phyloP scores from a whole-genome alignment of 805 yeast species.

The Cyberlindnera lachancei region DNA sequence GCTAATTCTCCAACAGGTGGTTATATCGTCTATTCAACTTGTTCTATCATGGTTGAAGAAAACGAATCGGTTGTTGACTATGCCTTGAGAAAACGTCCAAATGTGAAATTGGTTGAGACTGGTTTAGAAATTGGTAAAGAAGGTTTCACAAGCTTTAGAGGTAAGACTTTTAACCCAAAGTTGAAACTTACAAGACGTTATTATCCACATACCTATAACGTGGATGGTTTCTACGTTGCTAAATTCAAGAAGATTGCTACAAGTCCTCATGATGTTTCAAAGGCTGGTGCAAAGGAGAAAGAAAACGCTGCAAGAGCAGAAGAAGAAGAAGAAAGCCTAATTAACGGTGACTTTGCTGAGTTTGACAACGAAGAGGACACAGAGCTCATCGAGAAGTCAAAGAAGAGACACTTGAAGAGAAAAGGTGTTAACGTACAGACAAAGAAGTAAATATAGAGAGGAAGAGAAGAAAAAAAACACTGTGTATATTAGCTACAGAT shows the following conservation, averaged over 20 bases:
- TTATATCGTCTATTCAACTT: conserved; percentile 90
- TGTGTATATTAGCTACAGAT: neutral
- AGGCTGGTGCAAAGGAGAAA: conserved; percentile 84
- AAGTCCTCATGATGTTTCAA: conserved; percentile 75
- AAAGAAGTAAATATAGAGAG: conserved; percentile 17
- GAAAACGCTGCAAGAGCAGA: conserved; percentile 77
- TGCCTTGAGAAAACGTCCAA: conserved; percentile 92
- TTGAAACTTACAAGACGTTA: conserved; percentile 84
- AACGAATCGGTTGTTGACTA: conserved; percentile 98
- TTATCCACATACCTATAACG: conserved; percentile 97
- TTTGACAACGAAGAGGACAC: conserved; percentile 75
- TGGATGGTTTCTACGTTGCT: conserved; percentile 97
- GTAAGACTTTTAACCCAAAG: conserved; percentile 78
- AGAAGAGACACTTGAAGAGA: conserved; percentile 55
- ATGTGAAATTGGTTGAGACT: conserved; percentile 88
- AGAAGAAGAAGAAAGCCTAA: conserved; percentile 69
- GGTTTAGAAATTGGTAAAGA: conserved; percentile 92
- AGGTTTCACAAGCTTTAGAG: conserved; percentile 90
- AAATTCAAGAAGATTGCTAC: conserved; percentile 88
- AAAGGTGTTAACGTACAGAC: conserved; percentile 65
- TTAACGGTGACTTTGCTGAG: conserved; percentile 77
- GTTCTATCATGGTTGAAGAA: conserved; percentile 97
- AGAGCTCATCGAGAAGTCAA: conserved; percentile 60
- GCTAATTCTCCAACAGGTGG: conserved; percentile 91
- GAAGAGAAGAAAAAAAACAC: conserved; percentile 7